Base-by-base conservation (phyloP, 805 yeast species). In the Candida taoyuanica region DNA sequence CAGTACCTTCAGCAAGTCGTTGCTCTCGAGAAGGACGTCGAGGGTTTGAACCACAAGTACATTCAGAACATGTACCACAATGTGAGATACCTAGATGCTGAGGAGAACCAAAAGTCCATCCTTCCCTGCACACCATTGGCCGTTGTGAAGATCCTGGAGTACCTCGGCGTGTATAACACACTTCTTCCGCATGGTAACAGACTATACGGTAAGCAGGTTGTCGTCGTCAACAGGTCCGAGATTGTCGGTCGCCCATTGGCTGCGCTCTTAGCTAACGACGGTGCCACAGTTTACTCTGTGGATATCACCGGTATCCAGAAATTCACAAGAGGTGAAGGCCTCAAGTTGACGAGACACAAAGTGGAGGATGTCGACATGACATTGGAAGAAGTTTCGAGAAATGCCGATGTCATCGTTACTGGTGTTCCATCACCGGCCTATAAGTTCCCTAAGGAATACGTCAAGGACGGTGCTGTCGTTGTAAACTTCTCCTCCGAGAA, bases 211-310 rank as follows among this genome's bases (percentile, higher is more conserved):
- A 89, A 88, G 63, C 91, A 93, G 36, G 73, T 91, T 39, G 80
- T 94, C 34, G 80, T 93, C 31, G 89, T 93, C 36, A 93, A 93
- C 64, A 73, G 98, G 55, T 85, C 95, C 11, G 98, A 93, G 63
- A 91, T 93, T 55, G 98, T 93, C 17, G 98, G 98, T 11, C 77
- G 98, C 51, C 98, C 98, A 1, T 67, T 93, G 43, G 98, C 98
- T 24, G 98, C 98, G 0, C 63, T 93, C 26, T 68, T 93, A 47
- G 98, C 98, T 15, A 93, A 93, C 56, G 98, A 93, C 57, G 98
- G 98, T 46, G 98, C 98, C 17, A 82, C 81, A 1, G 98, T 93
- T 3, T 93, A 84, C 60, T 89, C 98, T 1, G 91, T 80, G 3
- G 98, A 93, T 58, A 65, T 93, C 35, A 79, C 83, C 53, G 85